Percentiles rank a stretch among this genome's conserved stretches.
These are phyloP conservation scores for Rhodofomes roseus DNA, from an alignment of 1,284 basidiomycete species.

Conservation along the genomic window DNA sequence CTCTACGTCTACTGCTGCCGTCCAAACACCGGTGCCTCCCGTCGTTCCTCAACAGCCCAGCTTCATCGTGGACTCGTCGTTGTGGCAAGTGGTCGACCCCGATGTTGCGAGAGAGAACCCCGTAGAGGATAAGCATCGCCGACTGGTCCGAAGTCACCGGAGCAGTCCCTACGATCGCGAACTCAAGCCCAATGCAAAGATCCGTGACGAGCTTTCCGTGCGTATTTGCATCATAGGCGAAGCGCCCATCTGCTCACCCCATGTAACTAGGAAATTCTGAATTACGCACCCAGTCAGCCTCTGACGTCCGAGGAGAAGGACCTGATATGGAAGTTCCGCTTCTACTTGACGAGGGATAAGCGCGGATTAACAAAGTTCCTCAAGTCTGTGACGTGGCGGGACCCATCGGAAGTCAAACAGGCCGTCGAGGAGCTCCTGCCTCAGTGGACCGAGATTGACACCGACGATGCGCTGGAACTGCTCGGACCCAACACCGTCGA, in stretches of 20 bases:
- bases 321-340: slow-evolving; percentile 97
- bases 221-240: slow-evolving; percentile 19
- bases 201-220: slow-evolving; percentile 91
- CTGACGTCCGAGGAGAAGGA: slow-evolving; percentile 94
- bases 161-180: slow-evolving; percentile 94
- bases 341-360: slow-evolving; percentile 90
- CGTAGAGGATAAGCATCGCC: slow-evolving; percentile 95
- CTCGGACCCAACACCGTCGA: slow-evolving; percentile 91
- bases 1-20: slow-evolving; percentile 37
- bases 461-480: slow-evolving; percentile 94
- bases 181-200: slow-evolving; percentile 93
- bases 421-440: slow-evolving; percentile 95
- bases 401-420: slow-evolving; percentile 94
- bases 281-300: slow-evolving; percentile 86
- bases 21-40: slow-evolving; percentile 32
- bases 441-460: slow-evolving; percentile 96
- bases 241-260: background rate
- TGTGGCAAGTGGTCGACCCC: slow-evolving; percentile 93
- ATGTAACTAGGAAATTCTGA: slow-evolving; percentile 73
- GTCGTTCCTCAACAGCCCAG: slow-evolving; percentile 35
- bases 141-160: slow-evolving; percentile 91
- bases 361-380: slow-evolving; percentile 95
- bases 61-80: slow-evolving; percentile 58
- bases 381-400: slow-evolving; percentile 97
- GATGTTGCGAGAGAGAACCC: slow-evolving; percentile 91